Evolutionary conservation across 345 rosid species (phyloP), one percentile per base, ranked within the genome.

Genomic region (Populus simonii): DNA sequence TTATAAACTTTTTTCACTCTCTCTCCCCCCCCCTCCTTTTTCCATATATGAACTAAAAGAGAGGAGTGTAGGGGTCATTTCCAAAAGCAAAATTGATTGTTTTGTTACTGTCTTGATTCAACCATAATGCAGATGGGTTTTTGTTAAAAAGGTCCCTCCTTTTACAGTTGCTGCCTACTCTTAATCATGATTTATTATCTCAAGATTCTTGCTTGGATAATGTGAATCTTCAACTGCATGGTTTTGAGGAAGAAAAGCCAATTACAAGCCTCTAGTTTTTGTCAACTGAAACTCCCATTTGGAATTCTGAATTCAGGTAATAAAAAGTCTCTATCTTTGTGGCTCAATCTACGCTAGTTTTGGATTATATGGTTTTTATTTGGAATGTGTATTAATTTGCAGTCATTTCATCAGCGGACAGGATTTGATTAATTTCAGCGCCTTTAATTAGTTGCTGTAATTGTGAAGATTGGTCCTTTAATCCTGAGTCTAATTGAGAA

Each of bases 131-230:
- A 45, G 81, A 27, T 38, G 49, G 65, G 9, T 3, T 68, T 75
- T 59, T 5, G 29, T n/a, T 59, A 3, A 59, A 59, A 59, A 59
- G 65, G 61, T 55, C 23, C 62, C 51, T 66, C 71, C 76, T 36
- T 79, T 7, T 29, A 9, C 68, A 29, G 80, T 63, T 81, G 76
- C 65, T 62, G 69, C 13, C 27, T 51, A n/a, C 61, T 13, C 27
- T 47, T 10, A 35, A 51, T 74, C 80, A 80, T 80, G 81, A 82
- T 86, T 68, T 86, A 76, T 74, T 59, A n/a, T 59, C 85, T 84
- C 81, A 82, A 84, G 87, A 84, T 82, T 74, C 80, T 82, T 43
- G 84, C 76, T 59, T 59, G 65, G 16, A 27, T 59, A 23, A 59
- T 59, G 65, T 59, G 65, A 59, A n/a, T 59, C 65, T 59, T 59